Base-by-base conservation (phyloP, 306 rosid genomes). In the Corylus heterophylla region DNA sequence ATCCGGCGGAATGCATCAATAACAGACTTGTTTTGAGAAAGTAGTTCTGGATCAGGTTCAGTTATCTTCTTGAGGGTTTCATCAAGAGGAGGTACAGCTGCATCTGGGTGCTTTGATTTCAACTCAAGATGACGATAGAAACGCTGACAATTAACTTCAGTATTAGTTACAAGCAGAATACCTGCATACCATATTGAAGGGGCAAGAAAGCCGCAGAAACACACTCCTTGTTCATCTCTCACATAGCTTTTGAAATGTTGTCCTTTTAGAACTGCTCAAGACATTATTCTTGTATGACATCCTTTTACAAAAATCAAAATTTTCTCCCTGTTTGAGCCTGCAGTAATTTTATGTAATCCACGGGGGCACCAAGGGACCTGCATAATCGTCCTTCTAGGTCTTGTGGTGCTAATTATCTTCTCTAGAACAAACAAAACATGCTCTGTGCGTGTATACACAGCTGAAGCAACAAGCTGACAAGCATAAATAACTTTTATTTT, bases 91-190 rank as follows among this genome's bases (percentile, higher is more conserved):
- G 97, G 96, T 55, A 94, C 94, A 12, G 88, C 80, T 6, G 88
- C 86, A 80, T 92, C 94, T 31, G 93, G 89, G 64, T 88, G 84
- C 89, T 91, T 89, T n/a, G 96, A 92, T 73, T 90, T 92, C 85
- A 92, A 78, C 83, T 94, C 96, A 16, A 92, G 88, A 84, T 49
- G 63, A 47, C 79, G 88, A 74, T 85, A 92, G 54, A 94, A 94
- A 47, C 96, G 96, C 98, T 94, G 92, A 75, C 82, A 80, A 74
- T 27, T 25, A 73, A 35, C 63, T 67, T 52, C 69, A 37, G 1
- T 17, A 75, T 79, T 58, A 80, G 54, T 54, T 74, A 82, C 62
- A 77, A 78, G 74, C 18, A 14, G 42, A 81, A 27, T 56, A 62
- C 27, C n/a, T 12, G 14, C 55, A 29, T 69, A 12, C 35, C 25